Conservation (phyloP, 306 rosid species). For the Myrica gale region DNA sequence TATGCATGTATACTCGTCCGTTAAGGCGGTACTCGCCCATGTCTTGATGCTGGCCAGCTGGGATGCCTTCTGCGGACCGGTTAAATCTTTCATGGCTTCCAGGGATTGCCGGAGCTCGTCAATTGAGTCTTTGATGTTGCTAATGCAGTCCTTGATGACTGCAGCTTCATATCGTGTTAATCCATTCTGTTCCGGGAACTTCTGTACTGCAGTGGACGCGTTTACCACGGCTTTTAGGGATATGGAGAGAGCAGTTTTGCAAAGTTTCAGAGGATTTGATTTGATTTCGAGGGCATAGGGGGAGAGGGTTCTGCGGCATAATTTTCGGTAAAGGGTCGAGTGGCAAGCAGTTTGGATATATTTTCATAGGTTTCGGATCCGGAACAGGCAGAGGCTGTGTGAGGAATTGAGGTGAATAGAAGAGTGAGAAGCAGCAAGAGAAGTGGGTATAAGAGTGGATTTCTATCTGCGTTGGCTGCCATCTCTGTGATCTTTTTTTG, state of each 20-base stretch:
- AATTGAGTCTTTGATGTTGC: conserved; percentile 27
- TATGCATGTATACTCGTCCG: conserved; percentile 36
- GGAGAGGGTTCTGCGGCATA: neutral
- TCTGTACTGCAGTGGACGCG: no score
- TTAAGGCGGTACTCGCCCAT: conserved; percentile 43
- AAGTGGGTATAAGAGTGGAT: no score
- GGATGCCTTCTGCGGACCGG: conserved; percentile 19
- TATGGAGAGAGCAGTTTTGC: neutral
- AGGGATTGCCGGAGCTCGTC: conserved; percentile 36
- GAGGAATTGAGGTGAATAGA: no score
- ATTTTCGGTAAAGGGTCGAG: neutral
- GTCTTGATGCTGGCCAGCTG: conserved; percentile 40
- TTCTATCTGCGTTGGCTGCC: no score
- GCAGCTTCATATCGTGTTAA: no score
- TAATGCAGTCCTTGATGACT: neutral
- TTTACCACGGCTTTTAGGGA: neutral
- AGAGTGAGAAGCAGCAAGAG: no score
- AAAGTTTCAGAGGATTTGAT: neutral
- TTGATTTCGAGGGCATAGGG: conserved; percentile 1
- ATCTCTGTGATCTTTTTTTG: no score
- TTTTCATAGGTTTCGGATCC: neutral
- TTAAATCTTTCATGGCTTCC: conserved; percentile 26
- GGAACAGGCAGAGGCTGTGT: no score
- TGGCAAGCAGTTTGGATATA: neutral
- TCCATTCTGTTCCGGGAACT: no score